phyloP scores from a whole-genome alignment of 768 basidiomycete genomes.

The Mycena olivaceomarginata region DNA sequence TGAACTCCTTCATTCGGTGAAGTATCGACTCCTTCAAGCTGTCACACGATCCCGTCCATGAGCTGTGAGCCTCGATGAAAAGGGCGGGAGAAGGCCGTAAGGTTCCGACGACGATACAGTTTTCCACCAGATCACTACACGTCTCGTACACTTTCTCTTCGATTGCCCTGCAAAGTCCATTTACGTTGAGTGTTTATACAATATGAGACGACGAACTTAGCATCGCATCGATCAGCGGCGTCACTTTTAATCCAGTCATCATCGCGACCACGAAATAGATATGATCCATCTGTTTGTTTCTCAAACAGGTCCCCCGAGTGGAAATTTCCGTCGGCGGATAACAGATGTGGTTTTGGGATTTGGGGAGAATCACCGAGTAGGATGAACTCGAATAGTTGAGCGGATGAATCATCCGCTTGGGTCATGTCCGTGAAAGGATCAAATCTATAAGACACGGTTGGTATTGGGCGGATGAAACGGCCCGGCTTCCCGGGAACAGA shows the following conservation, averaged over 20 bases:
- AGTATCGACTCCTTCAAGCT: conserved; percentile 29
- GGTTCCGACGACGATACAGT: conserved; percentile 47
- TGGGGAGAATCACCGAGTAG: conserved; percentile 25
- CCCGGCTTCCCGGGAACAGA: conserved; percentile 25
- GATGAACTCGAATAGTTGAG: conserved; percentile 25
- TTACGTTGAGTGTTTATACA: conserved; percentile 27
- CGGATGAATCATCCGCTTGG: conserved; percentile 17
- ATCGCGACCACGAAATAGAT: conserved; percentile 44
- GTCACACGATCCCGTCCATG: conserved; percentile 22
- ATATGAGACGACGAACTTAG: conserved; percentile 36
- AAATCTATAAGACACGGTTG: conserved; percentile 28
- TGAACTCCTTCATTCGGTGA: conserved; percentile 30
- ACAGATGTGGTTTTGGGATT: conserved; percentile 28
- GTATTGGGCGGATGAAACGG: conserved; percentile 27
- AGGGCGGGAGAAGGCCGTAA: conserved; percentile 37
- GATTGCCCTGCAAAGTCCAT: conserved; percentile 38
- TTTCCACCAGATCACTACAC: conserved; percentile 41
- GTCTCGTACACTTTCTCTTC: conserved; percentile 43
- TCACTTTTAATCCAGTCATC: conserved; percentile 48
- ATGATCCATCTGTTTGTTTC: conserved; percentile 40
- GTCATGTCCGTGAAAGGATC: conserved; percentile 26
- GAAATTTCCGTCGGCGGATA: conserved; percentile 41
- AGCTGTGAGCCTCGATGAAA: conserved; percentile 48
- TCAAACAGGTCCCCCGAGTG: conserved; percentile 47
- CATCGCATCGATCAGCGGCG: conserved; percentile 50